These are phyloP conservation scores for Solanum pinnatisectum DNA, from an alignment of 257 asterid species.

Conservation along the genomic window DNA sequence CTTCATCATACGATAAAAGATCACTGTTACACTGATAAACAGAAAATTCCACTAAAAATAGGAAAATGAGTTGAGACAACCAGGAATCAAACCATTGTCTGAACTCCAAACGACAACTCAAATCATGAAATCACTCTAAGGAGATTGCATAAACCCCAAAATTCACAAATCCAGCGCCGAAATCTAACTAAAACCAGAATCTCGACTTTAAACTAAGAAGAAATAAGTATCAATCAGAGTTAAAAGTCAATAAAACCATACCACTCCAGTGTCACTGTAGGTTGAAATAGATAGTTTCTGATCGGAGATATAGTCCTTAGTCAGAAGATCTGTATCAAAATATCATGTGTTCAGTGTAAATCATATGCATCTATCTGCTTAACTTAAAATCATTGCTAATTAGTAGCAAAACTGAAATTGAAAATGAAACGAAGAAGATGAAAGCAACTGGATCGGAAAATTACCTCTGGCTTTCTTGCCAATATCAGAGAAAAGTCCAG, in stretches of 20 bases:
- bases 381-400: background rate
- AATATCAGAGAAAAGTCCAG: conserved; percentile 89
- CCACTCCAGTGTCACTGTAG: conserved; percentile 81
- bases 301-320: conserved; percentile 74
- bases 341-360: background rate
- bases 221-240: background rate
- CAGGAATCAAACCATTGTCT: background rate
- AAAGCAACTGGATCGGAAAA: background rate
- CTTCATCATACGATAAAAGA: too few species aligned
- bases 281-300: conserved; percentile 80
- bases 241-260: conserved; percentile 12
- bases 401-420: background rate
- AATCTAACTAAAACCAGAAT: background rate
- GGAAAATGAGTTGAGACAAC: background rate
- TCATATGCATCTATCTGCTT: background rate
- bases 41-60: background rate
- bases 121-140: background rate
- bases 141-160: background rate
- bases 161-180: background rate
- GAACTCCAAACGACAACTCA: background rate
- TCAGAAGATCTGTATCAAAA: conserved; percentile 62
- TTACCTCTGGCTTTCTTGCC: conserved; percentile 94
- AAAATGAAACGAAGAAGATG: background rate
- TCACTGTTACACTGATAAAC: background rate
- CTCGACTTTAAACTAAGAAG: background rate